phyloP scores from a whole-genome alignment of 2,329 filamentous ascomycete genomes.

The Aspergillus sp. region DNA sequence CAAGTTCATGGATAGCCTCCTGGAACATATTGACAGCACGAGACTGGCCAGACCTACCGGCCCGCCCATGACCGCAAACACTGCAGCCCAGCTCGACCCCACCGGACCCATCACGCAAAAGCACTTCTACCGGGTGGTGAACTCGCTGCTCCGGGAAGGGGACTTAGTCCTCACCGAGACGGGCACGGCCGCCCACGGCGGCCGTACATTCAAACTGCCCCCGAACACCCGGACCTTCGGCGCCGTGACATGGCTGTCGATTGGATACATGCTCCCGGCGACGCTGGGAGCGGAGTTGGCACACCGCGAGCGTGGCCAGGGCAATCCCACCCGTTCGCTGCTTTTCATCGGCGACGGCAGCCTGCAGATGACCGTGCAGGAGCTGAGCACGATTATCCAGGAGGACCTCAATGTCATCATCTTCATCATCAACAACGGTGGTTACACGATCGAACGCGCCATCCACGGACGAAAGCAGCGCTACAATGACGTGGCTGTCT shows the following conservation, averaged over 20 bases:
- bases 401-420: conserved; percentile 50
- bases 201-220: conserved; percentile 52
- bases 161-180: conserved; percentile 61
- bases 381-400: conserved; percentile 63
- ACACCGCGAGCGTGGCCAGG: conserved; percentile 17
- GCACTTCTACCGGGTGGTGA: conserved; percentile 47
- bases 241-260: conserved; percentile 59
- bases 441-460: conserved; percentile 59
- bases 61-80: conserved; percentile 21
- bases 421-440: conserved; percentile 59
- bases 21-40: conserved; percentile 58
- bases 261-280: conserved; percentile 61
- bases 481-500: conserved; percentile 57
- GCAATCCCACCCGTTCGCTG: conserved; percentile 46
- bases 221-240: conserved; percentile 49
- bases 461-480: conserved; percentile 55
- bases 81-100: conserved; percentile 25
- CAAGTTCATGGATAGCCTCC: conserved; percentile 71
- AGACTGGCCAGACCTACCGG: conserved; percentile 46
- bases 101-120: conserved; percentile 19
- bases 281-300: conserved; percentile 58
- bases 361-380: conserved; percentile 66
- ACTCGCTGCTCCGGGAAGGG: conserved; percentile 48
- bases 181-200: conserved; percentile 57
- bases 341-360: conserved; percentile 64